phyloP scores from a whole-genome alignment of 768 basidiomycete genomes.

The Paxillus ammoniavirescens region DNA sequence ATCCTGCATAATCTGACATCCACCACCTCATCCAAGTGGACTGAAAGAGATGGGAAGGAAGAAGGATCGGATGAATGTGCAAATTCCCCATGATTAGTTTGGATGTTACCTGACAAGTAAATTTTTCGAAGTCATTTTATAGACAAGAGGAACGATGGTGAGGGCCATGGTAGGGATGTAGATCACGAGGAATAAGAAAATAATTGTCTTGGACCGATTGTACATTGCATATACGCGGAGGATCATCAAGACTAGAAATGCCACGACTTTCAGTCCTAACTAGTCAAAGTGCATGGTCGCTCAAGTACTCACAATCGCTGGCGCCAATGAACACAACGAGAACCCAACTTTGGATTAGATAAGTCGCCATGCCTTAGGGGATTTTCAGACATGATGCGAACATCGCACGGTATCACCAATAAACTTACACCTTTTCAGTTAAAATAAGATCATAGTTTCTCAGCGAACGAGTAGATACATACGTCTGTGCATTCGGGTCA shows the following conservation, averaged over 20 bases:
- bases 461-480: not conserved
- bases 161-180: not conserved
- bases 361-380: conserved; percentile 4
- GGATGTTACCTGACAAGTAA: conserved; percentile 3
- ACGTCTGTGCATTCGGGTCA: not conserved
- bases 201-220: conserved; percentile 5
- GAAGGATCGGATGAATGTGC: not conserved
- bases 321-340: conserved; percentile 11
- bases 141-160: not conserved
- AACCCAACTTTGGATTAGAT: conserved; percentile 1
- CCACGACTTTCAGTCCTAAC: not conserved
- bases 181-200: conserved; percentile 2
- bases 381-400: not conserved
- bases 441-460: not conserved
- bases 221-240: conserved; percentile 17
- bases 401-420: too few species aligned
- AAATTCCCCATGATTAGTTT: too few species aligned
- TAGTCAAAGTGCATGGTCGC: not conserved
- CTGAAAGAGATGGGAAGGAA: not conserved
- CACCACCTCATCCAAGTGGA: not conserved
- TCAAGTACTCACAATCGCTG: conserved; percentile 18
- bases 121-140: not conserved
- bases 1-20: not conserved
- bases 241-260: conserved; percentile 15
- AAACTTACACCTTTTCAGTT: conserved; percentile 10